phyloP scores from a whole-genome alignment of 139 green algal genomes.

The Chlorella sp. region DNA sequence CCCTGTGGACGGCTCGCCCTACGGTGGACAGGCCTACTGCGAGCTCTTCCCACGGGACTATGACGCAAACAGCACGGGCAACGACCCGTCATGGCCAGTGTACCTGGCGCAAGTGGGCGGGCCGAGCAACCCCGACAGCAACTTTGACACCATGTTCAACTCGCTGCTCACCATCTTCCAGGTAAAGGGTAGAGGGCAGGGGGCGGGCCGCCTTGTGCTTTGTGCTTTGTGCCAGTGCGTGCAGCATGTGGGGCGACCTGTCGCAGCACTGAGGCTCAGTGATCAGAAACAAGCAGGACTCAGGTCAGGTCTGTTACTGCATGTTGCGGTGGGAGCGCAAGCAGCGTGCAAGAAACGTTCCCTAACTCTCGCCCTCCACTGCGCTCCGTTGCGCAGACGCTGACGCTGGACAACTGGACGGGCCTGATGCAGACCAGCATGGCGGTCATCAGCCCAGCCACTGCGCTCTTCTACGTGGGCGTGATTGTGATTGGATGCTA shows the following conservation, averaged over 20 bases:
- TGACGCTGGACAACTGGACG: constrained; percentile 16
- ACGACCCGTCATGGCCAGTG: background rate
- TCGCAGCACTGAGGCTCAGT: no score
- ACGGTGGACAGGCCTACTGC: constrained; percentile 6
- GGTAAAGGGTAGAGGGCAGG: no score
- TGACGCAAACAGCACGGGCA: background rate
- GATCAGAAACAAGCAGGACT: no score
- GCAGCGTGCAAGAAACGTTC: no score
- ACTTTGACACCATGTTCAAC: background rate
- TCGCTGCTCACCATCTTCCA: background rate
- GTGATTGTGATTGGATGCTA: constrained; percentile 61
- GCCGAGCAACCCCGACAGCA: background rate
- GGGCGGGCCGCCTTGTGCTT: no score
- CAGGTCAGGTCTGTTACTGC: no score
- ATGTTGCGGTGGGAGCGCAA: no score
- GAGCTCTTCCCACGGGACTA: constrained; percentile 5
- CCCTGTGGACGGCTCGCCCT: constrained; percentile 3
- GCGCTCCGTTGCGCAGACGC: no score
- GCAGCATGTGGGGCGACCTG: no score
- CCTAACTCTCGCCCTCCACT: no score
- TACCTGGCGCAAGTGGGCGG: constrained; percentile 1
- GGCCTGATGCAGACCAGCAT: constrained; percentile 11
- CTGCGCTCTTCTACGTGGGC: constrained; percentile 47
- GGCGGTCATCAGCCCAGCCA: constrained; percentile 8
- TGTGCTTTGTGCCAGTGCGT: no score